Evolutionary conservation across 805 yeast species (phyloP).

Genomic region (Candida pseudofarinosa): DNA sequence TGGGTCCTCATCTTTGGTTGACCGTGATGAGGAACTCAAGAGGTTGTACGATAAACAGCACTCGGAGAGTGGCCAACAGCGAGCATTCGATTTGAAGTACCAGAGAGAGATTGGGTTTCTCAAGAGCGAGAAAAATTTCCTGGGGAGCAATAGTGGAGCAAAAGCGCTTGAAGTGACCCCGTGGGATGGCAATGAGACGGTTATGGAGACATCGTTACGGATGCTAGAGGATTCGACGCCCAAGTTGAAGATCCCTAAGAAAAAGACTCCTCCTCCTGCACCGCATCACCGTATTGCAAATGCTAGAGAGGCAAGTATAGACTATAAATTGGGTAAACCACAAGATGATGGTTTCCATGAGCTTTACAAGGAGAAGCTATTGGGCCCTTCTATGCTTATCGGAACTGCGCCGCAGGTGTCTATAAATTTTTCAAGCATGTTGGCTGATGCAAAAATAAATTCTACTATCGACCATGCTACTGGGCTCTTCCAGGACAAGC

Average conservation of each 20-base stretch:
- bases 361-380: constrained; percentile 58
- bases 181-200: constrained; percentile 31
- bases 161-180: constrained; percentile 15
- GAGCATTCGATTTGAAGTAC: constrained; percentile 6
- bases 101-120: constrained; percentile 19
- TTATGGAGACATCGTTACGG: constrained; percentile 22
- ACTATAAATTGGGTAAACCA: constrained; percentile 51
- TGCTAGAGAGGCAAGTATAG: constrained; percentile 66
- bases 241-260: constrained; percentile 7
- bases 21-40: constrained; percentile 16
- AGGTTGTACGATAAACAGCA: constrained; percentile 12
- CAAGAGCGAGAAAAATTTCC: constrained; percentile 27
- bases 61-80: constrained; percentile 5
- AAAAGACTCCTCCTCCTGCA: constrained; percentile 17
- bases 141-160: constrained; percentile 21
- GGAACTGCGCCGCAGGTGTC: constrained; percentile 39
- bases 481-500: constrained; percentile 60
- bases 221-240: constrained; percentile 32
- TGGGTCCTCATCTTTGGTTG: constrained; percentile 10
- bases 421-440: constrained; percentile 52
- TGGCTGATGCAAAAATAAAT: constrained; percentile 74
- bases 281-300: constrained; percentile 41
- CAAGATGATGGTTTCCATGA: constrained; percentile 45
- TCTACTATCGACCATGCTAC: constrained; percentile 57
- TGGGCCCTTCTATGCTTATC: constrained; percentile 52